Conservation (phyloP, 2,329 filamentous ascomycete species). For the Penicillium sp. region DNA sequence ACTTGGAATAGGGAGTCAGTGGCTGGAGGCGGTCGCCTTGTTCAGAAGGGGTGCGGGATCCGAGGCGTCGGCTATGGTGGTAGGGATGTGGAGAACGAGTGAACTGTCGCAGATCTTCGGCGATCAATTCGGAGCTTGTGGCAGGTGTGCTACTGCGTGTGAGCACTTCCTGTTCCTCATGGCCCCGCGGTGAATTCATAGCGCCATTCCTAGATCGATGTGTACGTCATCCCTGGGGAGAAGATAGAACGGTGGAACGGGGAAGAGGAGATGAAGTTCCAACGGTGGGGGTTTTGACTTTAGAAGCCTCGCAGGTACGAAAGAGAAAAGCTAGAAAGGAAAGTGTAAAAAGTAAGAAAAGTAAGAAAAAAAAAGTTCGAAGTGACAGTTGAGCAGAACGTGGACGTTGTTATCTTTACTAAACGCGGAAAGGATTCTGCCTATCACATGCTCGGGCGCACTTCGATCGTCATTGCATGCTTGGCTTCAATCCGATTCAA, state of each 20-base stretch:
- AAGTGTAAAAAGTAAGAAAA: neutral
- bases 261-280: neutral
- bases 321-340: neutral
- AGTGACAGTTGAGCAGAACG: neutral
- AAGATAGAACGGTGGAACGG: neutral
- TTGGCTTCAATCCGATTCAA: neutral
- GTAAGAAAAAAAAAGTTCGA: neutral
- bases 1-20: constrained; percentile 40
- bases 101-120: constrained; percentile 47
- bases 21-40: constrained; percentile 34
- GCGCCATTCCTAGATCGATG: constrained; percentile 33
- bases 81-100: constrained; percentile 69
- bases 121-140: constrained; percentile 17
- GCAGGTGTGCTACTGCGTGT: constrained; percentile 21
- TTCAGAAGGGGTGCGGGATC: constrained; percentile 48
- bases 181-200: constrained; percentile 34
- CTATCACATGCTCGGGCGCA: constrained; percentile 24
- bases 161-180: constrained; percentile 30
- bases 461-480: neutral
- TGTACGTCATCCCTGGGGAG: constrained; percentile 30
- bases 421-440: constrained; percentile 23
- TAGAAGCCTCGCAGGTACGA: neutral
- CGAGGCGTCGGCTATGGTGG: constrained; percentile 60
- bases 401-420: constrained; percentile 23
- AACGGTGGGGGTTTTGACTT: neutral